Evolutionary conservation across 768 basidiomycete species (phyloP).

Genomic region (Hortiboletus flavorubellus): DNA sequence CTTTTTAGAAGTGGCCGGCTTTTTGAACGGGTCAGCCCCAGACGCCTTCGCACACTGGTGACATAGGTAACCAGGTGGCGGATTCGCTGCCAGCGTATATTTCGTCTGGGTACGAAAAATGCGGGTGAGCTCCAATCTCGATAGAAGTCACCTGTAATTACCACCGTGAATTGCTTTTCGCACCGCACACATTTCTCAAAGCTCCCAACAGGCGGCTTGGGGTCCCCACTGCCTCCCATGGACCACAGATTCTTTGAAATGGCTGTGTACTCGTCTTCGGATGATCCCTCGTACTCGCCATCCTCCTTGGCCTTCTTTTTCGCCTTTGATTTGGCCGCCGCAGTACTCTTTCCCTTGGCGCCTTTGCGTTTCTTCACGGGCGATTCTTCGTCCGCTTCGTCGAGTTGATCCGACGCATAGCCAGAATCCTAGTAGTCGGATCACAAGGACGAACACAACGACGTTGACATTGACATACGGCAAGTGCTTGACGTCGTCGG

Average conservation of each 20-base stretch:
- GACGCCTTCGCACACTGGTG: constrained; percentile 76
- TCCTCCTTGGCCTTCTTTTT: constrained; percentile 42
- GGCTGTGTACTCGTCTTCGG: constrained; percentile 66
- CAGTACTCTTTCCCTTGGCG: constrained; percentile 39
- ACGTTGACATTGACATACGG: constrained; percentile 4
- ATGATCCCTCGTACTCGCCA: constrained; percentile 49
- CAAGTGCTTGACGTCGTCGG: constrained; percentile 9
- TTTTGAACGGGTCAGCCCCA: constrained; percentile 86
- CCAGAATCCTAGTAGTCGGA: constrained; percentile 29
- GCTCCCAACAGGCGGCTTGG: constrained; percentile 70
- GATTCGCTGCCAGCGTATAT: constrained; percentile 75
- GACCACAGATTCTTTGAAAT: constrained; percentile 49
- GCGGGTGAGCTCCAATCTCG: not conserved
- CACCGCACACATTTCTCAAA: constrained; percentile 83
- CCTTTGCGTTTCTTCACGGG: constrained; percentile 56
- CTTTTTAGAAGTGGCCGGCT: constrained; percentile 56
- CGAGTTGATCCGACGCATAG: constrained; percentile 75
- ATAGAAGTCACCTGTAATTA: constrained; percentile 38
- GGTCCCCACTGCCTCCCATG: constrained; percentile 27
- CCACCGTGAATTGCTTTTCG: constrained; percentile 83
- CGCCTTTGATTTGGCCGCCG: constrained; percentile 39
- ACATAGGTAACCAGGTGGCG: constrained; percentile 78
- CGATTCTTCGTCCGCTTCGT: constrained; percentile 48
- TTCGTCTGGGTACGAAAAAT: constrained; percentile 53
- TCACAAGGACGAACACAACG: not conserved